These are phyloP conservation scores for Cryoendolithus antarcticus DNA, from an alignment of 2,329 filamentous ascomycete species.

Conservation along the genomic window DNA sequence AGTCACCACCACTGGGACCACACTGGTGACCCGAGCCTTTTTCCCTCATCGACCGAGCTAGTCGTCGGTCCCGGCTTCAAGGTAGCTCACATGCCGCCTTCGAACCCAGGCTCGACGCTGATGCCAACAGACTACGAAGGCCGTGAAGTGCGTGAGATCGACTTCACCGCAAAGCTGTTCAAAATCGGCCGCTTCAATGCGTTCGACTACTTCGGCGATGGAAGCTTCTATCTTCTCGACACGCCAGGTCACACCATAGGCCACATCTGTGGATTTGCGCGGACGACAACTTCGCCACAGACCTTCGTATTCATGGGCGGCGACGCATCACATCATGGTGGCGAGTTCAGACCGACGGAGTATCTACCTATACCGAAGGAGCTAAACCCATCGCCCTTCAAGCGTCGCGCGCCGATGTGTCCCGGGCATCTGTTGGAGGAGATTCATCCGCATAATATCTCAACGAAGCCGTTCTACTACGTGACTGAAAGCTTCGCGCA, in stretches of 20 bases:
- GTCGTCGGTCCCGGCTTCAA: slow-evolving; percentile 39
- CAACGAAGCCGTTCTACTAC: slow-evolving; percentile 25
- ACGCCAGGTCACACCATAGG: slow-evolving; percentile 41
- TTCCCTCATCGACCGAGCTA: slow-evolving; percentile 30
- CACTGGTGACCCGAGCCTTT: slow-evolving; percentile 31
- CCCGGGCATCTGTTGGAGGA: slow-evolving; percentile 29
- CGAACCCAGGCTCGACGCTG: slow-evolving; percentile 26
- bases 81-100: slow-evolving; percentile 29
- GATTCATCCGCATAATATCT: slow-evolving; percentile 24
- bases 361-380: slow-evolving; percentile 28
- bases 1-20: slow-evolving; percentile 27
- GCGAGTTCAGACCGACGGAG: slow-evolving; percentile 28
- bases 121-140: slow-evolving; percentile 29
- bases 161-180: slow-evolving; percentile 22
- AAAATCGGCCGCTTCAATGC: slow-evolving; percentile 36
- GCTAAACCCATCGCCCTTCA: slow-evolving; percentile 11
- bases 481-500: slow-evolving; percentile 22
- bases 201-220: slow-evolving; percentile 44
- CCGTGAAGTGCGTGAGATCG: slow-evolving; percentile 25
- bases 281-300: slow-evolving; percentile 24
- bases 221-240: slow-evolving; percentile 43
- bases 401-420: slow-evolving; percentile 29
- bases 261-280: slow-evolving; percentile 39
- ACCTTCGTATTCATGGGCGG: slow-evolving; percentile 41
- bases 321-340: slow-evolving; percentile 29